These are phyloP conservation scores for Sclerotinia subarctica DNA, from an alignment of 2,329 filamentous ascomycete genomes.

Conservation along the genomic window DNA sequence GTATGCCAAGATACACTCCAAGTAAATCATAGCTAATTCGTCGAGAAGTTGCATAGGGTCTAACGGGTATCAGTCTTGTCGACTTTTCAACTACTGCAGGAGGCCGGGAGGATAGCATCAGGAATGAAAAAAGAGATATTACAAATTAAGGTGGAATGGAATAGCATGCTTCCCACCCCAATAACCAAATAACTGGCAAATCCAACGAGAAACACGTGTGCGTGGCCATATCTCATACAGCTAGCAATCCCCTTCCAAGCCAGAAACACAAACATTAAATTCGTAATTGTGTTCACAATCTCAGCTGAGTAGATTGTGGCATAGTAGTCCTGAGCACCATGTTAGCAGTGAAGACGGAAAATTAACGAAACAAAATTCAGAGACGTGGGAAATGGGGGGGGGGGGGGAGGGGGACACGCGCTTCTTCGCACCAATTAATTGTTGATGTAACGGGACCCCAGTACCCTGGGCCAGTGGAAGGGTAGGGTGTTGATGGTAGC, in stretches of 20 bases:
- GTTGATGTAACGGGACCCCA: conserved; percentile 6
- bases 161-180: background rate
- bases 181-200: background rate
- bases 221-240: conserved; percentile 1
- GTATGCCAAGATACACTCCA: background rate
- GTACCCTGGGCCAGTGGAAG: background rate
- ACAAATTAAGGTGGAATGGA: conserved; percentile 5
- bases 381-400: background rate
- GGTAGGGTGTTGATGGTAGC: conserved; percentile 3
- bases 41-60: conserved; percentile 6
- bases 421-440: conserved; percentile 14
- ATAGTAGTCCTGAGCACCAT: background rate
- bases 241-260: conserved; percentile 1
- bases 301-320: conserved; percentile 5
- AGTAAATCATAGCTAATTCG: conserved; percentile 5
- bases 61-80: background rate
- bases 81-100: no score
- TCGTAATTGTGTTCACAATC: conserved; percentile 1
- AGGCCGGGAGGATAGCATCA: background rate
- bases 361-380: no score
- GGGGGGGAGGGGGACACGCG: background rate
- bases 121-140: background rate
- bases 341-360: background rate
- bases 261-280: conserved; percentile 6
- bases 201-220: background rate